A percentile compares a stretch with the other conserved stretches of the same genome.
Evolutionary conservation across 192 early-diverging fungal species (phyloP).

Genomic region (Backusella parvicylindrica): DNA sequence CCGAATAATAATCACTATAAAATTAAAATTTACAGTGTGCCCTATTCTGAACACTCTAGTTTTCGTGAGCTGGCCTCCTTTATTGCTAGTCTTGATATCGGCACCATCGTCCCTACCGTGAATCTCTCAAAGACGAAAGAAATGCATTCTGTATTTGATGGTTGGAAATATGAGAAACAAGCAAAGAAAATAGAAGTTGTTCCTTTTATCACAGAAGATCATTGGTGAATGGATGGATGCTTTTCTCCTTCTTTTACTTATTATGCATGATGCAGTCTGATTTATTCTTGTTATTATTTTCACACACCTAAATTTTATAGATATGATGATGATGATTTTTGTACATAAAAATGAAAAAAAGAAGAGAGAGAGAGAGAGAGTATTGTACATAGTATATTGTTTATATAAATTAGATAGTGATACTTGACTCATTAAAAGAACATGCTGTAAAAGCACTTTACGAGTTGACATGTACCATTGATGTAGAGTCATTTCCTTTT

Average conservation of each 20-base stretch:
- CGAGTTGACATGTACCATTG: too few species aligned
- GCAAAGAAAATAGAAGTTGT: neutral
- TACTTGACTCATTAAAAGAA: too few species aligned
- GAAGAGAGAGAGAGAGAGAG: too few species aligned
- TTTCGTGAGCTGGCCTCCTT: constrained; percentile 84
- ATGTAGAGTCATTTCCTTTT: too few species aligned
- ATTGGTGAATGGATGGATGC: neutral
- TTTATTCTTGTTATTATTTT: neutral
- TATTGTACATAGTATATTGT: too few species aligned
- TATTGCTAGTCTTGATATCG: constrained; percentile 55
- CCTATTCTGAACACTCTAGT: constrained; percentile 92
- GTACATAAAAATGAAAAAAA: too few species aligned
- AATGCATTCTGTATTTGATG: neutral
- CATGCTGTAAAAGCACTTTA: too few species aligned
- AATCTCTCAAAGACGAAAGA: constrained; percentile 17
- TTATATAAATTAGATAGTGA: too few species aligned
- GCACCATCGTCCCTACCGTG: constrained; percentile 76
- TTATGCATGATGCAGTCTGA: neutral
- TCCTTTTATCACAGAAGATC: neutral
- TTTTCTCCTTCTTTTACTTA: neutral
- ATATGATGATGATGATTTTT: too few species aligned
- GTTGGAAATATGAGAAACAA: constrained; percentile 6
- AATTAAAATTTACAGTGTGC: constrained; percentile 60
- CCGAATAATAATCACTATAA: neutral
- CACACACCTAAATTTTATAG: neutral